phyloP scores from a whole-genome alignment of 2,329 filamentous ascomycete species.

The Simplicillium aogashimaense region DNA sequence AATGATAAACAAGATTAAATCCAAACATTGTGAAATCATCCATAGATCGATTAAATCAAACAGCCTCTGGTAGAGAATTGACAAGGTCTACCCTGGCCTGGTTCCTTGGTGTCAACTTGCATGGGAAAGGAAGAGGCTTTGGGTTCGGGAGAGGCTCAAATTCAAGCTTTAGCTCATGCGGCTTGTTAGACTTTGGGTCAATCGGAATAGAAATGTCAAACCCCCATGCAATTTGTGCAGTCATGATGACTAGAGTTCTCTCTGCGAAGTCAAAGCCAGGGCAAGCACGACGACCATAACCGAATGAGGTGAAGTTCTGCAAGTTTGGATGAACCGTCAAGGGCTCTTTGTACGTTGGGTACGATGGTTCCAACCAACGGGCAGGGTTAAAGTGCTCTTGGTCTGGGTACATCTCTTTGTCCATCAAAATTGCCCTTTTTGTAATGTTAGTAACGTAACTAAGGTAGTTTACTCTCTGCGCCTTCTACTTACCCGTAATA shows the following conservation, averaged over 20 bases:
- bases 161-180: background rate
- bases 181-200: conserved; percentile 2
- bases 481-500: conserved; percentile 2
- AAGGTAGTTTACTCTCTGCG: background rate
- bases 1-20: too few species aligned
- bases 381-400: conserved; percentile 27
- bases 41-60: too few species aligned
- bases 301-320: conserved; percentile 34
- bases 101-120: too few species aligned
- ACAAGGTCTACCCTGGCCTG: too few species aligned
- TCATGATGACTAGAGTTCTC: conserved; percentile 27
- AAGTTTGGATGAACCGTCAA: conserved; percentile 26
- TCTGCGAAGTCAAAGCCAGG: conserved; percentile 31
- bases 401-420: conserved; percentile 27
- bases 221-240: conserved; percentile 6
- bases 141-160: conserved; percentile 4
- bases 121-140: conserved; percentile 1
- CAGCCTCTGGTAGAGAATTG: too few species aligned
- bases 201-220: too few species aligned
- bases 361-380: conserved; percentile 24
- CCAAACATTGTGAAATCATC: too few species aligned
- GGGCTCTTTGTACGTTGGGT: conserved; percentile 29
- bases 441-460: background rate
- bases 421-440: conserved; percentile 39
- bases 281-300: conserved; percentile 41